These are phyloP conservation scores for Trichophyton mentagrophytes DNA, from an alignment of 2,329 filamentous ascomycete species.

Conservation along the genomic window DNA sequence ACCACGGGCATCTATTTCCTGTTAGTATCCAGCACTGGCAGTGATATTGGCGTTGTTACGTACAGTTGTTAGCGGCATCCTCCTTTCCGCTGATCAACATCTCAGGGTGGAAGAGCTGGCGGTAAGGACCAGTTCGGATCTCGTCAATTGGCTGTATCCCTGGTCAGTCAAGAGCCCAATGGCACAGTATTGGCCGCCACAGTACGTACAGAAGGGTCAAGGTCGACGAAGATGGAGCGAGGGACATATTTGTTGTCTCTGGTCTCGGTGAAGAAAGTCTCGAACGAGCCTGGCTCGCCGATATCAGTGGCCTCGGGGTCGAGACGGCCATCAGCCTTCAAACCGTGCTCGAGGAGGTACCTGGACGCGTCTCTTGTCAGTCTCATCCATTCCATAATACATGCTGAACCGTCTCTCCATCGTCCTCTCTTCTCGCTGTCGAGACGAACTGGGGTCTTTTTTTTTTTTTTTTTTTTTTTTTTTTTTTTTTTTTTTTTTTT, in stretches of 20 bases:
- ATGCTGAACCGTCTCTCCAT: not conserved
- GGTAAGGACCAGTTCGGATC: slow-evolving; percentile 51
- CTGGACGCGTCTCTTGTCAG: slow-evolving; percentile 23
- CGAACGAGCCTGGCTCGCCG: slow-evolving; percentile 45
- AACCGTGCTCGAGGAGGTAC: slow-evolving; percentile 54
- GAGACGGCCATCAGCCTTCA: slow-evolving; percentile 47
- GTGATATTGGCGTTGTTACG: slow-evolving; percentile 11
- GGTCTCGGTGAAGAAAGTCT: slow-evolving; percentile 57
- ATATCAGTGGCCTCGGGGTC: slow-evolving; percentile 43
- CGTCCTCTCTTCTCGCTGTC: not conserved
- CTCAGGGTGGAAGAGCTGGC: slow-evolving; percentile 54
- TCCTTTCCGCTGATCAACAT: slow-evolving; percentile 55
- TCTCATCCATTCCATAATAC: not conserved
- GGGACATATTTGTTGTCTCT: slow-evolving; percentile 54
- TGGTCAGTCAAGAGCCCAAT: slow-evolving; percentile 10
- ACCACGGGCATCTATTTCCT: slow-evolving; percentile 46
- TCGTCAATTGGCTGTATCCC: slow-evolving; percentile 47
- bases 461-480: not conserved
- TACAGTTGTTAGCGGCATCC: slow-evolving; percentile 57
- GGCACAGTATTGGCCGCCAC: not conserved
- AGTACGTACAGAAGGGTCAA: slow-evolving; percentile 47
- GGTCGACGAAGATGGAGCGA: slow-evolving; percentile 54
- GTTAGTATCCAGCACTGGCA: slow-evolving; percentile 1
- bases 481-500: not conserved
- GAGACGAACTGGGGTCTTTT: not conserved